Evolutionary conservation across 225 moss, liverwort and hornwort genomes (phyloP).

Genomic region (Bryoerythrophyllum caledonicum): DNA sequence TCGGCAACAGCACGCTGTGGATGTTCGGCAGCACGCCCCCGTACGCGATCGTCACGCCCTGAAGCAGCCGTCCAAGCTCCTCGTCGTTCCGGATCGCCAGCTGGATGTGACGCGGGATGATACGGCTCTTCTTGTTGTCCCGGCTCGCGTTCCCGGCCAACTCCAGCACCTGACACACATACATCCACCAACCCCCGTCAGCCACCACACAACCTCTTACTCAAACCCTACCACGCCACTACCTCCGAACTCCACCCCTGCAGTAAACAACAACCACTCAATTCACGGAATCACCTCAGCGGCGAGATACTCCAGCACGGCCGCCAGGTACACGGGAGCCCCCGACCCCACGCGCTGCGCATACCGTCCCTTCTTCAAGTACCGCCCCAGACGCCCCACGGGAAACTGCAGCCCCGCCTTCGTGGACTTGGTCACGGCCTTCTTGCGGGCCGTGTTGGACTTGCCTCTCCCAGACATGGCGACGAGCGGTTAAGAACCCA

Average conservation of each 20-base stretch:
- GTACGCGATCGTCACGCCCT: too few species aligned
- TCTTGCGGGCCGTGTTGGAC: too few species aligned
- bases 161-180: conserved; percentile 46
- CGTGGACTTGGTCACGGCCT: too few species aligned
- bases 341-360: conserved; percentile 42
- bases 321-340: conserved; percentile 43
- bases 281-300: conserved; percentile 40
- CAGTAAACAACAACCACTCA: background rate
- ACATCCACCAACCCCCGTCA: background rate
- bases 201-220: background rate
- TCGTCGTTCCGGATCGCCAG: conserved; percentile 54
- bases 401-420: too few species aligned
- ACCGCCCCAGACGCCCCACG: too few species aligned
- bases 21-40: too few species aligned
- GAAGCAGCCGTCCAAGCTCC: too few species aligned
- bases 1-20: too few species aligned
- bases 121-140: conserved; percentile 64
- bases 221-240: background rate
- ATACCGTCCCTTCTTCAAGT: too few species aligned
- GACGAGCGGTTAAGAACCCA: background rate
- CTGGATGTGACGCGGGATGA: conserved; percentile 63
- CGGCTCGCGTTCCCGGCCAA: conserved; percentile 55
- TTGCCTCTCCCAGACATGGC: conserved; percentile 43
- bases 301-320: conserved; percentile 38
- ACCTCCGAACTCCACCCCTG: too few species aligned